These are phyloP conservation scores for Rachicladosporium sp. DNA, from an alignment of 2,329 filamentous ascomycete genomes.

Conservation along the genomic window DNA sequence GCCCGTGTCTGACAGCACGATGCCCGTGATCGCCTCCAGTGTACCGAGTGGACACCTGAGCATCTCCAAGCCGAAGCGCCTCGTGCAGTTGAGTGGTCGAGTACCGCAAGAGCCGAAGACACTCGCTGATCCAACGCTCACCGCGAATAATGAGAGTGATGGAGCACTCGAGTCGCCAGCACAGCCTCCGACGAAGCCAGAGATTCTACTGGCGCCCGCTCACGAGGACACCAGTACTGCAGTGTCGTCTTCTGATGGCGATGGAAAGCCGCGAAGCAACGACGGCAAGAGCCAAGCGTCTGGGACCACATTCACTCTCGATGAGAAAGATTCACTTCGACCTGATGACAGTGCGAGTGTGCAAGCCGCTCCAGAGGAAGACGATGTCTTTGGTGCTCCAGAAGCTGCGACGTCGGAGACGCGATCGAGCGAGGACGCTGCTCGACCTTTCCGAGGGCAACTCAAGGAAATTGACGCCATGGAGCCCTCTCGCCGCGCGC, in stretches of 20 bases:
- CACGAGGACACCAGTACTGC: neutral
- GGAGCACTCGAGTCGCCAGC: too few relatives aligned
- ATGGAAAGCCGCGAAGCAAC: conserved; percentile 65
- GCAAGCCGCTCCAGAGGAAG: conserved; percentile 69
- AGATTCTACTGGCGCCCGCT: too few relatives aligned
- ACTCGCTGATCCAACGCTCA: too few relatives aligned
- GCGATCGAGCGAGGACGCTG: conserved; percentile 67
- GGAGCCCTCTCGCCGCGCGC: conserved; percentile 26
- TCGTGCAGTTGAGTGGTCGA: too few relatives aligned
- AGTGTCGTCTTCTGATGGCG: conserved; percentile 3
- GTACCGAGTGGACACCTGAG: too few relatives aligned
- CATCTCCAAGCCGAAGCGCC: too few relatives aligned
- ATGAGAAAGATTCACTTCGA: conserved; percentile 89
- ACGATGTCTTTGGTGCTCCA: conserved; percentile 40
- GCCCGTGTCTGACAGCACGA: too few relatives aligned
- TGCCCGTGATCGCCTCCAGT: too few relatives aligned
- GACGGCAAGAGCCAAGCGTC: conserved; percentile 93
- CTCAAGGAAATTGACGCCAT: conserved; percentile 42
- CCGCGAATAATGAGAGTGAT: too few relatives aligned
- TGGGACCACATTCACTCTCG: conserved; percentile 86
- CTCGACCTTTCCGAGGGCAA: conserved; percentile 44
- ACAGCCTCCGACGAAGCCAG: too few relatives aligned
- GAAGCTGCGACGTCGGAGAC: conserved; percentile 63
- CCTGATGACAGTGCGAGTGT: conserved; percentile 94
- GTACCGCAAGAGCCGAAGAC: too few relatives aligned